A percentile compares a stretch with the other conserved stretches of the same genome.
These are phyloP conservation scores for Paracamarosporium sp. DNA, from an alignment of 2,329 filamentous ascomycete genomes.

Conservation along the genomic window DNA sequence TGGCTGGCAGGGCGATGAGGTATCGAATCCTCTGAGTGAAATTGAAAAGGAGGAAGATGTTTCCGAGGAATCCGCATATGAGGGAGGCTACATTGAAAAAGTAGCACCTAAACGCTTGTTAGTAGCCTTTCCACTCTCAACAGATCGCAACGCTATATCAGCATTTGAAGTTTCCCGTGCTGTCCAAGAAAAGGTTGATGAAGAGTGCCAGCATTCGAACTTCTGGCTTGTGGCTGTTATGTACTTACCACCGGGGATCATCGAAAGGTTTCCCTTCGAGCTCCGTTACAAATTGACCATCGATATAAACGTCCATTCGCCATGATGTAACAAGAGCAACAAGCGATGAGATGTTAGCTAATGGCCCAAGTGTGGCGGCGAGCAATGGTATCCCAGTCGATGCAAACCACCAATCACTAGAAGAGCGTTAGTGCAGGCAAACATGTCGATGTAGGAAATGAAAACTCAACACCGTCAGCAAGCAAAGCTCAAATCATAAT, in stretches of 20 bases:
- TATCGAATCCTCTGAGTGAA: slow-evolving; percentile 84
- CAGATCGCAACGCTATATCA: no score
- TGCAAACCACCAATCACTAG: slow-evolving; percentile 49
- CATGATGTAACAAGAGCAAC: slow-evolving; percentile 83
- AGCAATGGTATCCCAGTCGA: slow-evolving; percentile 62
- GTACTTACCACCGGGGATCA: slow-evolving; percentile 73
- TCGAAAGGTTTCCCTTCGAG: slow-evolving; percentile 62
- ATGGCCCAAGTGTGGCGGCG: slow-evolving; percentile 82
- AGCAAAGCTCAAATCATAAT: neutral
- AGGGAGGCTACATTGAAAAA: slow-evolving; percentile 81
- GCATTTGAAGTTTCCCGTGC: no score
- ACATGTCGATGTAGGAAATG: neutral
- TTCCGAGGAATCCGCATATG: slow-evolving; percentile 76
- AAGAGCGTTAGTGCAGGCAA: neutral
- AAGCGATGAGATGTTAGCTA: slow-evolving; percentile 88
- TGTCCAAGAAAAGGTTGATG: no score
- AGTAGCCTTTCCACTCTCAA: neutral
- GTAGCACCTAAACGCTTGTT: slow-evolving; percentile 62
- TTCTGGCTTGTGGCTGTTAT: neutral
- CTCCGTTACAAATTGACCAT: slow-evolving; percentile 58
- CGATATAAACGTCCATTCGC: slow-evolving; percentile 65
- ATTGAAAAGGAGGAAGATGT: slow-evolving; percentile 83
- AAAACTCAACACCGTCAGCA: neutral
- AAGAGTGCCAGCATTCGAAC: neutral
- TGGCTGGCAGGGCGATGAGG: slow-evolving; percentile 80